Base-by-base conservation (phyloP, 768 basidiomycete genomes). In the Chlorophyllum brunneum region DNA sequence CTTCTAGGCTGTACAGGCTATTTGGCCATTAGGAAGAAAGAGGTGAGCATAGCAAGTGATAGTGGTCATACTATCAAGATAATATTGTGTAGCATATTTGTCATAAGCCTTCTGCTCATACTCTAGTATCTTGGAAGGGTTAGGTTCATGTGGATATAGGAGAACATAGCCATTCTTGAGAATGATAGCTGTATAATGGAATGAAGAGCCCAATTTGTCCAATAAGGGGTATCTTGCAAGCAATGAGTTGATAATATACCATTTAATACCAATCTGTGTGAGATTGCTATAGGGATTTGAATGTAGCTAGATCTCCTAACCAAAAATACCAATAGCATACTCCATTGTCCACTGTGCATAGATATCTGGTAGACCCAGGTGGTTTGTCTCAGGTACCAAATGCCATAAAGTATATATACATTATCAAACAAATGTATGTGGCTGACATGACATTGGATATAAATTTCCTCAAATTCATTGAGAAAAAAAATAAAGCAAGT, bases 1-100 rank as follows among this genome's bases (percentile, higher is more conserved):
- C 49, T 67, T 68, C 68, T 66, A 72, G 6, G 48, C 40, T 5
- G 66, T 65, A 8, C 67, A 56, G 1, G 61, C 68, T 31, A 67
- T 63, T 54, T 73, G 71, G 1, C 68, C 67, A 61, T 69, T 74
- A 16, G 70, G 70, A 6, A 72, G 63, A 40, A 48, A 56, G 16
- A 72, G 56, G 36, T 16, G 27, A 37, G 46, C 54, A 45, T 51
- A 39, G 27, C 47, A 23, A 44, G 44, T 34, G 37, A 23, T 22
- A 18, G 27, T 31, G 43, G 44, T 34, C 11, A 42, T 27, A 27
- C 18, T 5, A n/a, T 30, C 43, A 56, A 27, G 26, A 9, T 33
- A 39, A 18, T 23, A 15, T 15, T 2, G 9, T 26, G 9, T 15
- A 8, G 18, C 3, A 42, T 3, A n/a, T 42, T 42, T 11, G 26